Evolutionary conservation across 2,329 filamentous ascomycete genomes (phyloP).

Genomic region (Fusarium sp.): DNA sequence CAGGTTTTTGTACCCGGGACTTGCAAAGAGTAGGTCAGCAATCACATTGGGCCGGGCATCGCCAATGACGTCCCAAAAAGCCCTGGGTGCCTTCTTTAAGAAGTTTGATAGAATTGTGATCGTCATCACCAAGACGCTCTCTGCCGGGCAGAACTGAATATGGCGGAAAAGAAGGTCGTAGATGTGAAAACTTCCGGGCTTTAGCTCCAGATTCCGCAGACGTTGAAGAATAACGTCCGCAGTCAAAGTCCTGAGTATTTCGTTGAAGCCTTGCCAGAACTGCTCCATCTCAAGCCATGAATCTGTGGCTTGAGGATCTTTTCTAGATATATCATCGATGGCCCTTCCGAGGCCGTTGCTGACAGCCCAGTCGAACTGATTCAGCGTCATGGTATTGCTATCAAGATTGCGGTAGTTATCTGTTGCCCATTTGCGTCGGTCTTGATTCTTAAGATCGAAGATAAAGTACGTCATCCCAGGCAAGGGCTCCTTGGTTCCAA

Average conservation of each 20-base stretch:
- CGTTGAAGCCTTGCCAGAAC: slow-evolving; percentile 83
- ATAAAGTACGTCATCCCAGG: slow-evolving; percentile 88
- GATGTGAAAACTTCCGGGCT: slow-evolving; percentile 68
- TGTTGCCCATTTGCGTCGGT: slow-evolving; percentile 58
- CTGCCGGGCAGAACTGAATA: slow-evolving; percentile 60
- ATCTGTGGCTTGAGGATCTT: slow-evolving; percentile 54
- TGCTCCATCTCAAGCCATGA: slow-evolving; percentile 65
- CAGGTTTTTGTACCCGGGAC: slow-evolving; percentile 71
- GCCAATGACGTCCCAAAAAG: slow-evolving; percentile 90
- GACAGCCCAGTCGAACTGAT: slow-evolving; percentile 90
- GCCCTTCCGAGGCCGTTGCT: slow-evolving; percentile 76
- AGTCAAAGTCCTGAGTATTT: slow-evolving; percentile 79
- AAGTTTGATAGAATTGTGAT: slow-evolving; percentile 77
- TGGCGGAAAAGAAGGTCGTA: slow-evolving; percentile 71
- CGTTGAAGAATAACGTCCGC: slow-evolving; percentile 80
- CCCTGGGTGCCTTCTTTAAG: slow-evolving; percentile 78
- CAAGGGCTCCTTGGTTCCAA: slow-evolving; percentile 76
- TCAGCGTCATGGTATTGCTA: slow-evolving; percentile 68
- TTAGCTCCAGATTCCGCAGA: slow-evolving; percentile 81
- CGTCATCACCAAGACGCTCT: slow-evolving; percentile 72
- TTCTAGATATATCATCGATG: slow-evolving; percentile 69
- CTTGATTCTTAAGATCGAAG: slow-evolving; percentile 71
- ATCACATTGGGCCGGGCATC: slow-evolving; percentile 83
- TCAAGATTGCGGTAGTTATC: slow-evolving; percentile 61
- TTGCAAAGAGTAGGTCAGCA: slow-evolving; percentile 84